Percentiles rank a stretch among this genome's conserved stretches.
Evolutionary conservation across 2,329 filamentous ascomycete genomes (phyloP).

Genomic region (Endothia cerciana): DNA sequence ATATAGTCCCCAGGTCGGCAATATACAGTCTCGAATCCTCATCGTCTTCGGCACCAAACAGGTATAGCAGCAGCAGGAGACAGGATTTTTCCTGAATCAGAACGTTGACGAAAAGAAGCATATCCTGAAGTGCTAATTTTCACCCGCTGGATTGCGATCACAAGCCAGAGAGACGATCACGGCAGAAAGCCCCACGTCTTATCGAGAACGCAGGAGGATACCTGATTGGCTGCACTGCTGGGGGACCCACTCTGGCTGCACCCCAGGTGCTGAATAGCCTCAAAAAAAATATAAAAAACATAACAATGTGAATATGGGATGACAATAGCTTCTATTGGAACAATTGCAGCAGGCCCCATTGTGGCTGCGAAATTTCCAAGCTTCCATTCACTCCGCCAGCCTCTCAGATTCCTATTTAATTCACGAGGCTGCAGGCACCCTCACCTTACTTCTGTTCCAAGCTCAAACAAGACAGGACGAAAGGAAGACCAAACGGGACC

Average conservation of each 20-base stretch:
- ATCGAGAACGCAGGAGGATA: neutral
- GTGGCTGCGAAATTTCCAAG: neutral
- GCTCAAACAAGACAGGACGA: neutral
- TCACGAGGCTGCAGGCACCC: neutral
- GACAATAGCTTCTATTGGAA: neutral
- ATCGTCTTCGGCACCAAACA: neutral
- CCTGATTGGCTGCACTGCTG: neutral
- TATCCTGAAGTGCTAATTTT: neutral
- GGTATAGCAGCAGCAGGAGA: neutral
- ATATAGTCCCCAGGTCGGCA: no score
- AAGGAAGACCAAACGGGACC: neutral
- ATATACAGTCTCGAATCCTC: no score
- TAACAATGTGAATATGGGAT: neutral
- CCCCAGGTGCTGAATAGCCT: slow-evolving; percentile 8
- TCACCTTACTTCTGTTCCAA: neutral
- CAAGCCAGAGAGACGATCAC: slow-evolving; percentile 17
- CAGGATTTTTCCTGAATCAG: neutral
- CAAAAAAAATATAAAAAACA: slow-evolving; percentile 10
- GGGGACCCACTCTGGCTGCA: slow-evolving; percentile 2
- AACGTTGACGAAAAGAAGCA: neutral
- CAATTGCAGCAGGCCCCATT: slow-evolving; percentile 7
- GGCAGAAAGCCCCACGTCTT: slow-evolving; percentile 1
- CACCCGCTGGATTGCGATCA: slow-evolving; percentile 23
- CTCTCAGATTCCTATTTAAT: neutral
- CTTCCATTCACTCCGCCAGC: neutral